These are phyloP conservation scores for Venturia pyrina DNA, from an alignment of 2,329 filamentous ascomycete genomes.

Conservation along the genomic window DNA sequence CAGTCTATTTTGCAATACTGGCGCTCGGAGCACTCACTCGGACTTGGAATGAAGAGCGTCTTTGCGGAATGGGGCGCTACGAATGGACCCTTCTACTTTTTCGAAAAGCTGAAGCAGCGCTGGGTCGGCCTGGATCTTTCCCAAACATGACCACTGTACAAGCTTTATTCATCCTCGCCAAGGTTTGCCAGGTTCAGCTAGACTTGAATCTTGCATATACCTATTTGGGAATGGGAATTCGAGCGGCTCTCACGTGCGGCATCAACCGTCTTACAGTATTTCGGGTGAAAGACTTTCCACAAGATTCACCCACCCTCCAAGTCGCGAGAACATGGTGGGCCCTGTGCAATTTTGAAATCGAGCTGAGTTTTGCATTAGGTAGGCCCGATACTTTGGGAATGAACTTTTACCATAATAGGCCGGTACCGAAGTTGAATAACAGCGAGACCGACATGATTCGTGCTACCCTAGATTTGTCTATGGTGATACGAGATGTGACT, in stretches of 20 bases:
- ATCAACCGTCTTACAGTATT: constrained; percentile 32
- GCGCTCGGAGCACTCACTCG: constrained; percentile 38
- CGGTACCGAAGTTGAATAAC: constrained; percentile 20
- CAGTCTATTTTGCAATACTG: constrained; percentile 37
- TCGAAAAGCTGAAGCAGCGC: constrained; percentile 29
- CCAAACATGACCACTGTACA: constrained; percentile 41
- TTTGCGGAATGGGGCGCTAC: constrained; percentile 35
- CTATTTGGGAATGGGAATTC: constrained; percentile 38
- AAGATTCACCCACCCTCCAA: constrained; percentile 3
- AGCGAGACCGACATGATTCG: constrained; percentile 31
- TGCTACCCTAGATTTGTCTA: constrained; percentile 31
- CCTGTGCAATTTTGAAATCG: constrained; percentile 16
- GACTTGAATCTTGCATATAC: constrained; percentile 40
- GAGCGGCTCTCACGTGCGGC: constrained; percentile 38
- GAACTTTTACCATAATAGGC: constrained; percentile 39
- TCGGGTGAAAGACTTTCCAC: constrained; percentile 1
- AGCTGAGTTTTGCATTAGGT: constrained; percentile 37
- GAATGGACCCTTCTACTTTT: constrained; percentile 40
- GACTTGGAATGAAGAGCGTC: constrained; percentile 32
- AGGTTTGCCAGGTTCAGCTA: constrained; percentile 41
- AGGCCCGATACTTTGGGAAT: constrained; percentile 39
- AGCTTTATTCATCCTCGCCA: constrained; percentile 38
- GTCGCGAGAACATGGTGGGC: constrained; percentile 17
- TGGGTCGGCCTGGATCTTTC: constrained; percentile 32
- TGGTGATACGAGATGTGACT: constrained; percentile 30